Base-by-base conservation (phyloP, 768 basidiomycete species). In the Fistulinella prunicolor region DNA sequence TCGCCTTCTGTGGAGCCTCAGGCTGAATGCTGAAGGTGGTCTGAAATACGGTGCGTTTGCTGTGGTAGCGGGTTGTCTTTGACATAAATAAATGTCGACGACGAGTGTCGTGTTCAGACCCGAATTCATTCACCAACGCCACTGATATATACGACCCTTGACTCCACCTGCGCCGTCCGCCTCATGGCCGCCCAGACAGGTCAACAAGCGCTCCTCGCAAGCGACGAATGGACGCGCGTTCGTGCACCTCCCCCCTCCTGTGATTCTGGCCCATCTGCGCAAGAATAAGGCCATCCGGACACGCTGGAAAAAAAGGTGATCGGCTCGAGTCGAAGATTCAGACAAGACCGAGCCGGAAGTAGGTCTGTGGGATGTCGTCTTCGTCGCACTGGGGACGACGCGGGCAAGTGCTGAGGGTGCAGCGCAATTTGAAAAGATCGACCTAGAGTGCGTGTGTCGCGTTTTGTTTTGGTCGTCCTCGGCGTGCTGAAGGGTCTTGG, bases 301-400 rank as follows among this genome's bases (percentile, higher is more conserved):
- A 90, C 89, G 61, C 71, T 92, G 17, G 76, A 80, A 50, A 86
- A 89, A 66, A 79, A 82, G 57, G 69, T 68, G 2, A 73, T 88
- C 44, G 79, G 88, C 61, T 88, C n/a, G n/a, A n/a, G n/a, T 85
- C 57, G 86, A 89, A 58, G 82, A 81, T 47, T 57, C 85, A 6
- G 74, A 73, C 8, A 72, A 73, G 38, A 70, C 75, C 3, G 75
- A 73, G 6, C 54, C 87, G 54, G 72, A 73, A 37, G 71, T 76
- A 1, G 77, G 73, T 9, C 78, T 76, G 37, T 89, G 85, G 82
- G 86, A 89, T 64, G 81, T 85, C 19, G 82, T 92, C 0, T 85
- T 82, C 58, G 80, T 92, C 51, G 75, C 86, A 72, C 65, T 91
- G 9, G 89, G 88, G 8, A 90, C 88, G 17, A 82, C 81, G 12